Percentiles rank a stretch among this genome's conserved stretches.
phyloP scores from a whole-genome alignment of 192 early-diverging fungal species.

The Pilobolus umbonatus region DNA sequence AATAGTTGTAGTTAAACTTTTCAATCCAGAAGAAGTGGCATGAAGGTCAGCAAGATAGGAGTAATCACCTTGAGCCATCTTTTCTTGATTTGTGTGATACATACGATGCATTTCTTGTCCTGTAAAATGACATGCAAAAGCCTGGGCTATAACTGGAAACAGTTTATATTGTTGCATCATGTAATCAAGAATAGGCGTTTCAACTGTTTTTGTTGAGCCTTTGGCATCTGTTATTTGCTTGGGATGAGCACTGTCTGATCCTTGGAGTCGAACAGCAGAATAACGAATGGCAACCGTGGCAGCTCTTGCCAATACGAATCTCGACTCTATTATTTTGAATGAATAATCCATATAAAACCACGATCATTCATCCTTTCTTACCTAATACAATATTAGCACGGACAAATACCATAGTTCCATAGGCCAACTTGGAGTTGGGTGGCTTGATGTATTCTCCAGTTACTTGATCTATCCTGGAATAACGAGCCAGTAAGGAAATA shows the following conservation, averaged over 20 bases:
- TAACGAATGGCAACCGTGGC: slow-evolving; percentile 49
- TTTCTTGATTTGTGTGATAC: slow-evolving; percentile 39
- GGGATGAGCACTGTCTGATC: slow-evolving; percentile 37
- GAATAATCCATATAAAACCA: neutral
- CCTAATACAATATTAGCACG: slow-evolving; percentile 53
- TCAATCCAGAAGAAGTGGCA: slow-evolving; percentile 66
- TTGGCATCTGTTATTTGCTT: slow-evolving; percentile 16
- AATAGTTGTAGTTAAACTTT: slow-evolving; percentile 63
- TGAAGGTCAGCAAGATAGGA: slow-evolving; percentile 66
- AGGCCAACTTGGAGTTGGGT: slow-evolving; percentile 53
- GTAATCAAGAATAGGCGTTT: slow-evolving; percentile 52
- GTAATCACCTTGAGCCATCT: slow-evolving; percentile 56
- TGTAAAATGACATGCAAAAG: slow-evolving; percentile 45
- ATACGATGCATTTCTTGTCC: slow-evolving; percentile 31
- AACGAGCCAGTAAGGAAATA: slow-evolving; percentile 55
- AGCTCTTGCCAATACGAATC: slow-evolving; percentile 40
- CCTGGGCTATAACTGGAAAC: slow-evolving; percentile 48
- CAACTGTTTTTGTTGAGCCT: slow-evolving; percentile 19
- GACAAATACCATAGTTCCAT: slow-evolving; percentile 63
- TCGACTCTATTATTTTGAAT: slow-evolving; percentile 23
- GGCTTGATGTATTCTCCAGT: slow-evolving; percentile 56
- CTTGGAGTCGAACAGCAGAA: slow-evolving; percentile 44
- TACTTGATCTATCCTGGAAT: slow-evolving; percentile 48
- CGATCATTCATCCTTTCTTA: neutral
- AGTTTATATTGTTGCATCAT: slow-evolving; percentile 47